Evolutionary conservation across 106 monocot genomes (phyloP).

Genomic region (Iris macrosiphon): DNA sequence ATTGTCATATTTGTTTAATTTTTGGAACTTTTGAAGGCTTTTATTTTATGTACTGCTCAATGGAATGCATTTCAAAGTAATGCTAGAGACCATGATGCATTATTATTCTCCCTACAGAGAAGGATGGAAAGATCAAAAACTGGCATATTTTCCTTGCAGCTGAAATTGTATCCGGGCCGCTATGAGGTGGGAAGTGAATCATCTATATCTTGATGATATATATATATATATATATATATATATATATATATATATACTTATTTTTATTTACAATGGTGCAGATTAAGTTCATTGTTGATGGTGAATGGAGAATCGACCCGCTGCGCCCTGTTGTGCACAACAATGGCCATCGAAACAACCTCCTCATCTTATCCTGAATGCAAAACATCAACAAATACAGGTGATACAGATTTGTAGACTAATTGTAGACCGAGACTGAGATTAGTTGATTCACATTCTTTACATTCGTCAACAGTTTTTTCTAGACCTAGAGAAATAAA

Average conservation of each 20-base stretch:
- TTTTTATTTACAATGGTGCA: slow-evolving; percentile 22
- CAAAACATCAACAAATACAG: background rate
- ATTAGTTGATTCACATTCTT: slow-evolving; percentile 1
- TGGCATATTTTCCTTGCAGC: slow-evolving; percentile 54
- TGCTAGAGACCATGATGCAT: too few relatives aligned
- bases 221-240: background rate
- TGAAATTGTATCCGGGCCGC: slow-evolving; percentile 81
- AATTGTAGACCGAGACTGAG: background rate
- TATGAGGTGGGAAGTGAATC: slow-evolving; percentile 52
- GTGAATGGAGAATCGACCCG: slow-evolving; percentile 75
- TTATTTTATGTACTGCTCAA: too few relatives aligned
- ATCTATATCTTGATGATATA: background rate
- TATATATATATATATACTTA: too few relatives aligned
- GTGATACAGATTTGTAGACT: background rate
- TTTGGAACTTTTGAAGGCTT: too few relatives aligned
- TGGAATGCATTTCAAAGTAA: too few relatives aligned
- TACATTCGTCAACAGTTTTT: slow-evolving; percentile 1
- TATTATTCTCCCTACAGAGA: slow-evolving; percentile 41
- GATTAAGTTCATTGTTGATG: slow-evolving; percentile 97
- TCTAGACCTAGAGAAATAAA: too few relatives aligned
- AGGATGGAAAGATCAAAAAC: slow-evolving; percentile 65
- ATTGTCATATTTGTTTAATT: too few relatives aligned
- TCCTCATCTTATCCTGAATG: slow-evolving; percentile 38
- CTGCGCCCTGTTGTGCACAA: slow-evolving; percentile 47
- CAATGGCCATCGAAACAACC: slow-evolving; percentile 70